Percentiles rank a stretch among this genome's conserved stretches.
phyloP scores from a whole-genome alignment of 768 basidiomycete genomes.

The Trametes elegans region DNA sequence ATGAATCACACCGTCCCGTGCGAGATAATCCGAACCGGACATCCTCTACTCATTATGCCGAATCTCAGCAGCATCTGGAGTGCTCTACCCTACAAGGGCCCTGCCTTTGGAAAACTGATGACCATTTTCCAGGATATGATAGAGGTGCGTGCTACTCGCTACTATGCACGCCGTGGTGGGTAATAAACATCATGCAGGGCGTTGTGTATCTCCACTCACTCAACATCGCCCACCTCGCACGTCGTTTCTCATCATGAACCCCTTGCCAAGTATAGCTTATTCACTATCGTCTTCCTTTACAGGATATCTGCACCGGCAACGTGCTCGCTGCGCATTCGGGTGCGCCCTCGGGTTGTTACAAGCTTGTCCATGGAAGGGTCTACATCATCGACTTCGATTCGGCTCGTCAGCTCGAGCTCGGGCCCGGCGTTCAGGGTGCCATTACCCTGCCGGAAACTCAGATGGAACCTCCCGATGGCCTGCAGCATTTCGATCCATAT shows the following conservation, averaged over 20 bases:
- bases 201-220: not conserved
- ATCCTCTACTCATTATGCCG: not conserved
- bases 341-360: not conserved
- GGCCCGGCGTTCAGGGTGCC: not conserved
- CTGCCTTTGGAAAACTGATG: not conserved
- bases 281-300: not conserved
- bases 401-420: not conserved
- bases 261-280: not conserved
- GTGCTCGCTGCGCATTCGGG: not conserved
- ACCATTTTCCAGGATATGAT: not conserved
- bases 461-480: not conserved
- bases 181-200: not conserved
- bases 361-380: not conserved
- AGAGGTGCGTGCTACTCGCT: not conserved
- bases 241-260: too few relatives aligned
- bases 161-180: not conserved
- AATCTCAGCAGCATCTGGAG: not conserved
- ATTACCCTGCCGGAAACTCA: not conserved
- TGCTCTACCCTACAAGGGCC: not conserved
- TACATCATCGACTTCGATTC: not conserved
- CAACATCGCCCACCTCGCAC: not conserved
- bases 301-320: not conserved
- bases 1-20: not conserved
- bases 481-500: not conserved
- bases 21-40: not conserved